phyloP scores from a whole-genome alignment of 1,284 basidiomycete genomes.

The Leucoagaricus sp. region DNA sequence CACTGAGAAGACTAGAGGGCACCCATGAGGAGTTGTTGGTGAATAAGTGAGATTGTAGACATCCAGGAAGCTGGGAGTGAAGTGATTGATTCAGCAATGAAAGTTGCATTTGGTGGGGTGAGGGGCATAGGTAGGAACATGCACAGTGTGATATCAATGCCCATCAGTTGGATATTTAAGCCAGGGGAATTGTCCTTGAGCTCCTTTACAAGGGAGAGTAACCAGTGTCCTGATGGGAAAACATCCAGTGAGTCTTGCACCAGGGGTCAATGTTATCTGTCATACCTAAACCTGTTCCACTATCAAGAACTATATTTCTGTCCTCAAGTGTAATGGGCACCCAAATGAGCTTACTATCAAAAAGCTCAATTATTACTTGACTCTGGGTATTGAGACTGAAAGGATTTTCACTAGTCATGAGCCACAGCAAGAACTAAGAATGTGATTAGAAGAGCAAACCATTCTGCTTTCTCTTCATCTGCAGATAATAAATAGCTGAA shows the following conservation, averaged over 20 bases:
- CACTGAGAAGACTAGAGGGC: constrained; percentile 12
- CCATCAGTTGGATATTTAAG: constrained; percentile 1
- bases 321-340: not conserved
- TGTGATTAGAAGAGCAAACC: not conserved
- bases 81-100: constrained; percentile 6
- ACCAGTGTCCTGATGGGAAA: constrained; percentile 13
- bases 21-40: constrained; percentile 15
- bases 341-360: constrained; percentile 9
- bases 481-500: not conserved
- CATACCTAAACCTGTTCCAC: constrained; percentile 5
- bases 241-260: not conserved
- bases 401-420: not conserved
- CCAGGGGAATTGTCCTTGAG: not conserved
- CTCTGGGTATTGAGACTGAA: not conserved
- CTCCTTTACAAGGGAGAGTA: constrained; percentile 9
- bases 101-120: constrained; percentile 8
- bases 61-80: constrained; percentile 12
- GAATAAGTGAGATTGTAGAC: constrained; percentile 9
- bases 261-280: not conserved
- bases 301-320: not conserved
- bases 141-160: constrained; percentile 13
- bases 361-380: not conserved
- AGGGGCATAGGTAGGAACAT: constrained; percentile 9
- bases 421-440: not conserved
- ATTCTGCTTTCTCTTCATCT: not conserved